A percentile compares a stretch with the other conserved stretches of the same genome.
These are phyloP conservation scores for Colletotrichum cordylinicola DNA, from an alignment of 2,329 filamentous ascomycete species.

Conservation along the genomic window DNA sequence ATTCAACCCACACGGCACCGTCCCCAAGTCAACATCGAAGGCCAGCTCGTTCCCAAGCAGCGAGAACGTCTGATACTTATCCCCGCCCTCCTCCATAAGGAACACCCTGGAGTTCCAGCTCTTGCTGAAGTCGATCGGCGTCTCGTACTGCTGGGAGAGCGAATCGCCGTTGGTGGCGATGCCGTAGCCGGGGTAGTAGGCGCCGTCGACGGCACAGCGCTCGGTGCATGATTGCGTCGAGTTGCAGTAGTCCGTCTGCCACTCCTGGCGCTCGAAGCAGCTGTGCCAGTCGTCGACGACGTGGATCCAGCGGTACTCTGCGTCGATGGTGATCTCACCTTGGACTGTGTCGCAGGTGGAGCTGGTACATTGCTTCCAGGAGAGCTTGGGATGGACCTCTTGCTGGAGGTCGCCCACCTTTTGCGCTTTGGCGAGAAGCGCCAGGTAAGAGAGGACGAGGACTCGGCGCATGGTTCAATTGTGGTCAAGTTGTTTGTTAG, in stretches of 20 bases:
- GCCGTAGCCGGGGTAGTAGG: conserved; percentile 49
- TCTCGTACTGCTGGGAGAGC: conserved; percentile 57
- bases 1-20: conserved; percentile 69
- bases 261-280: conserved; percentile 53
- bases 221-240: conserved; percentile 43
- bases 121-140: conserved; percentile 45
- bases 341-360: neutral
- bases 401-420: neutral
- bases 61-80: conserved; percentile 65
- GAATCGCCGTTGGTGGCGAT: conserved; percentile 50
- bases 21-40: conserved; percentile 70
- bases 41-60: conserved; percentile 68
- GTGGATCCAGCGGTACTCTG: conserved; percentile 12
- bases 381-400: conserved; percentile 5
- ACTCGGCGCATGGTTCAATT: neutral
- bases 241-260: conserved; percentile 40
- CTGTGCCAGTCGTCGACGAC: conserved; percentile 41
- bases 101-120: conserved; percentile 59
- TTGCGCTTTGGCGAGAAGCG: neutral
- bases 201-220: conserved; percentile 53
- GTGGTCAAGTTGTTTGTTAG: accelerated
- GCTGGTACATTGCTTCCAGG: conserved; percentile 8
- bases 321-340: conserved; percentile 5
- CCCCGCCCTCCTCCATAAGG: conserved; percentile 55
- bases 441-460: neutral